A percentile compares a stretch with the other conserved stretches of the same genome.
phyloP scores from a whole-genome alignment of 2,329 filamentous ascomycete species.

The Talaromyces atroroseus region DNA sequence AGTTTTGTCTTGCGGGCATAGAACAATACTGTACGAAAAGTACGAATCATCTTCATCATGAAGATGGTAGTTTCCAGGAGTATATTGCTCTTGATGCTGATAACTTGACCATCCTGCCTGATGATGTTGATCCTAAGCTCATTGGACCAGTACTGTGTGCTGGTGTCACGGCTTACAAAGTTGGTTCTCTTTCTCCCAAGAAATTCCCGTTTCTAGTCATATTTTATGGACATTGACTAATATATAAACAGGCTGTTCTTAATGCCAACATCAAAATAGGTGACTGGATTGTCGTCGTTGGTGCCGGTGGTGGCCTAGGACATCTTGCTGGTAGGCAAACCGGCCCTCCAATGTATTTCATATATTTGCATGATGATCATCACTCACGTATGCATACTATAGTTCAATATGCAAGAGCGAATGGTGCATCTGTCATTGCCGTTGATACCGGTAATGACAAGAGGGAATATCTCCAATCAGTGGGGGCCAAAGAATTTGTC shows the following conservation, averaged over 20 bases:
- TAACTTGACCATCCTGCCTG: conserved; percentile 39
- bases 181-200: conserved; percentile 4
- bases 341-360: too few species aligned
- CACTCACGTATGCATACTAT: not conserved
- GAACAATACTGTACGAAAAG: conserved; percentile 39
- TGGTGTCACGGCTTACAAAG: conserved; percentile 42
- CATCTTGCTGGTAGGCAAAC: conserved; percentile 36
- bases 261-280: conserved; percentile 38
- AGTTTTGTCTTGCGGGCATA: conserved; percentile 38
- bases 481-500: conserved; percentile 38
- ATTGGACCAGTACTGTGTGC: conserved; percentile 43
- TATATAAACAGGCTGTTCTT: conserved; percentile 31
- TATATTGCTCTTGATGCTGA: conserved; percentile 42
- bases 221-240: not conserved
- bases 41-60: conserved; percentile 44
- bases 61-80: conserved; percentile 44
- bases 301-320: conserved; percentile 43
- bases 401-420: conserved; percentile 43
- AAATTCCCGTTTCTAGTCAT: too few species aligned
- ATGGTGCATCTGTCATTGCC: conserved; percentile 39
- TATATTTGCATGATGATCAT: not conserved
- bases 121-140: conserved; percentile 37
- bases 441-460: conserved; percentile 38
- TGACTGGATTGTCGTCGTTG: conserved; percentile 42
- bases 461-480: conserved; percentile 31